Conservation (phyloP, 495 filamentous ascomycete genomes). For the Trypethelium eluteriae region DNA sequence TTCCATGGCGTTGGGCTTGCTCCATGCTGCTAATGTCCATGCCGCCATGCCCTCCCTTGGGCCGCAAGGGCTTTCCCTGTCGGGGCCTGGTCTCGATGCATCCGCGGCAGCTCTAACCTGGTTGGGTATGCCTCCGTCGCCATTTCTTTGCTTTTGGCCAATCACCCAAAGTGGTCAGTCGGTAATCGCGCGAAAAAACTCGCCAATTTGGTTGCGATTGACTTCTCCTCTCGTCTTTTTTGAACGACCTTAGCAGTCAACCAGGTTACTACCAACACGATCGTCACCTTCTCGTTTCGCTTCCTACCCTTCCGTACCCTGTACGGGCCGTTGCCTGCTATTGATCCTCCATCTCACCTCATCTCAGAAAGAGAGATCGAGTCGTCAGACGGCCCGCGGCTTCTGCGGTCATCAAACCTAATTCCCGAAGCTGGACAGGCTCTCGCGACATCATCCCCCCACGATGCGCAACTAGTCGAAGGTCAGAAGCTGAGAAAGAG, state of each 20-base stretch:
- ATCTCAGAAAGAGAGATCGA: conserved; percentile 2
- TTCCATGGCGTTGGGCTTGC: neutral
- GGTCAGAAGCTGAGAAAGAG: neutral
- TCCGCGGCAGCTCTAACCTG: neutral
- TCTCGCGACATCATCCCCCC: neutral
- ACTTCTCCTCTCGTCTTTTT: neutral
- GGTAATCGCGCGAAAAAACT: conserved; percentile 6
- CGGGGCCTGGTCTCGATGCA: neutral
- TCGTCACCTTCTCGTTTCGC: neutral
- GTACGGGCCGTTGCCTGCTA: neutral
- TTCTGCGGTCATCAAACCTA: conserved; percentile 11
- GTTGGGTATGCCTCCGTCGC: neutral
- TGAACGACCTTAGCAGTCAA: neutral
- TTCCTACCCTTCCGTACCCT: neutral
- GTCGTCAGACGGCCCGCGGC: conserved; percentile 1
- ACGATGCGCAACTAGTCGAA: neutral
- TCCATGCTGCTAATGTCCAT: too few species aligned
- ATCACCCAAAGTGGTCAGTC: neutral
- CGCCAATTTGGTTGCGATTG: neutral
- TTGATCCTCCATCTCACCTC: neutral
- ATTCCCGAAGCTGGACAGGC: neutral
- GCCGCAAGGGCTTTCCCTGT: neutral
- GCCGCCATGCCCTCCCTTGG: neutral
- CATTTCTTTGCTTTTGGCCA: neutral
- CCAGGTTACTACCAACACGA: neutral